phyloP scores from a whole-genome alignment of 768 basidiomycete genomes.

The Udeniomyces megalosporus region DNA sequence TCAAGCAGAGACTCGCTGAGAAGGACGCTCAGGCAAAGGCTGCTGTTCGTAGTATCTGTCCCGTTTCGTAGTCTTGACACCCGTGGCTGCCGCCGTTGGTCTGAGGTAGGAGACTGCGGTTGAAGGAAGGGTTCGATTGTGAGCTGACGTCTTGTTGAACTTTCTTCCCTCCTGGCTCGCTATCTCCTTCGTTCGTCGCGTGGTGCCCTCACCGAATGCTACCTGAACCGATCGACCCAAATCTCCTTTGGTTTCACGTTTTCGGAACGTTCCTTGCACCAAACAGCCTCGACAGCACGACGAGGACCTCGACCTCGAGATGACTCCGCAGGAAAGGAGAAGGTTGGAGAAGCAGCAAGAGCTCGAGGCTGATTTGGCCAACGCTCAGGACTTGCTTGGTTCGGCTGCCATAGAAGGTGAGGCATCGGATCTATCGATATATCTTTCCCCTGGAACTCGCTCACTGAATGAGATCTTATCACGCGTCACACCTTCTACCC shows the following conservation, averaged over 20 bases:
- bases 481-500: not conserved
- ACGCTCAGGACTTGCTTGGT: constrained; percentile 68
- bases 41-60: constrained; percentile 24
- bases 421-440: too few relatives aligned
- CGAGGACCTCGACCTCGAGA: constrained; percentile 28
- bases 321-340: constrained; percentile 40
- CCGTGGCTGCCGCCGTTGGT: not conserved
- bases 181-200: not conserved
- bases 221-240: too few relatives aligned
- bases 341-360: constrained; percentile 62
- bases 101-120: too few relatives aligned
- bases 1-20: constrained; percentile 82
- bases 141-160: too few relatives aligned
- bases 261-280: not conserved
- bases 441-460: not conserved
- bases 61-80: not conserved
- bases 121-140: too few relatives aligned
- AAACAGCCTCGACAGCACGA: not conserved
- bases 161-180: not conserved
- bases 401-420: constrained; percentile 36
- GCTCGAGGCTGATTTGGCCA: constrained; percentile 69
- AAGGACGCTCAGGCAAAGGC: constrained; percentile 57
- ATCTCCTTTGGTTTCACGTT: too few relatives aligned
- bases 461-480: not conserved
- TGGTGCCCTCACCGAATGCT: too few relatives aligned